Evolutionary conservation across 176 grass and related monocot species (phyloP), one percentile per base, ranked within the genome.

Genomic region (Oryza officinalis): DNA sequence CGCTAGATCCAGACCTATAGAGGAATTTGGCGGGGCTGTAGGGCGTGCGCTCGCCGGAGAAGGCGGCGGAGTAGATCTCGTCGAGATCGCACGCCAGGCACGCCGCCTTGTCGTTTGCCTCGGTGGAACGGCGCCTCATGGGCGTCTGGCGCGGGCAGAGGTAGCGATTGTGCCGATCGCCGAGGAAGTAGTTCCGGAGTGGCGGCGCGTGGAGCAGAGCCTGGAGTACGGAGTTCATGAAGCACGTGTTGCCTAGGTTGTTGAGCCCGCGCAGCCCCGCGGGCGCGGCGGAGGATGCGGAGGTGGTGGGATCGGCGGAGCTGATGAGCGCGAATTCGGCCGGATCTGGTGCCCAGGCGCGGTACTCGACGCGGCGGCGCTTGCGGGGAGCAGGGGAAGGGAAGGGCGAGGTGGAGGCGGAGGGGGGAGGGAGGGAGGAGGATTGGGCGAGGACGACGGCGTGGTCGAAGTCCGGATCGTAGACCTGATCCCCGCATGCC

Each of bases 141-240:
- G 83, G 85, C 70, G 88, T 88, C 22, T 85, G 88, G 41, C 80
- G 91, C 69, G 88, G 89, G 69, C 96, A 98, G 13, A 92, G 84
- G 72, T 92, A 90, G 6, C 89, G 82, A 50, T 98, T 98, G 77
- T 98, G 96, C 1, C 96, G 91, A 83, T 98, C 93, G 78, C 86
- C 90, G 10, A 98, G 87, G 85, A 98, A 98, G 83, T 90, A 98
- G 72, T 98, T 98, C 8, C 91, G 81, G 33, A 98, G 85, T 72
- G 93, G 93, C 70, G 96, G 91, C 27, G 96, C 89, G 72, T 96
- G 96, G 11, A 99, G 91, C 11, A 99, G 85, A 7, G 91, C 91
- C 76, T 99, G 96, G 20, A 99, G 86, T 50, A 99, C 93, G 49
- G 93, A 99, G 96, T 99, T 99, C 91, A 99, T 92, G 83, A 99